Conservation (phyloP, 352 stramenopile species). For the Phytophthora melonis region DNA sequence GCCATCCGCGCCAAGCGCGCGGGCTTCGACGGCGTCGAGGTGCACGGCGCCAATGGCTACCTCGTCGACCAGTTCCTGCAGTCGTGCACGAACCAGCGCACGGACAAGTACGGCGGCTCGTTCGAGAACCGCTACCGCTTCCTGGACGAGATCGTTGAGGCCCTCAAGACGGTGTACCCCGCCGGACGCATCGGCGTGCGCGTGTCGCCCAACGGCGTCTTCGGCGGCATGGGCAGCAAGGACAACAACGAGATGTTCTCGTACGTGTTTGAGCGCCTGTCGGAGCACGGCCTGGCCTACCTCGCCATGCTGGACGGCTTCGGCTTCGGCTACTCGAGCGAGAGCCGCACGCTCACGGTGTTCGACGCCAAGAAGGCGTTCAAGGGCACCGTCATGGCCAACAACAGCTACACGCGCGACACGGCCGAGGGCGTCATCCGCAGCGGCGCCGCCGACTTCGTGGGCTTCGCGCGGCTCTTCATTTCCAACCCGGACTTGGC, state of each 20-base stretch:
- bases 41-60: constrained; percentile 7
- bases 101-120: constrained; percentile 16
- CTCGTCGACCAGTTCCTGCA: constrained; percentile 4
- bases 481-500: constrained; percentile 12
- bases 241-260: constrained; percentile 15
- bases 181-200: constrained; percentile 3
- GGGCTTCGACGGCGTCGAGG: constrained; percentile 6
- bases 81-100: constrained; percentile 8
- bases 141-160: constrained; percentile 4
- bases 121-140: constrained; percentile 15
- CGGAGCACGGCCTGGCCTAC: constrained; percentile 9
- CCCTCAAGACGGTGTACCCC: constrained; percentile 12
- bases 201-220: constrained; percentile 9
- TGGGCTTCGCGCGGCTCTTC: constrained; percentile 8
- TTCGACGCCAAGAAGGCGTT: constrained; percentile 18
- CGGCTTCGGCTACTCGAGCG: constrained; percentile 2
- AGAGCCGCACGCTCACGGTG: constrained; percentile 5
- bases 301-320: constrained; percentile 10
- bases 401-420: constrained; percentile 17
- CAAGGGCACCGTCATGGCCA: constrained; percentile 9
- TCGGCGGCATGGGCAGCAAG: constrained; percentile 11
- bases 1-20: constrained; percentile 3
- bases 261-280: constrained; percentile 8
- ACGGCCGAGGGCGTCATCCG: constrained; percentile 6
- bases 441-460: constrained; percentile 6